Percentiles rank a stretch among this genome's conserved stretches.
These are phyloP conservation scores for Cytospora mali DNA, from an alignment of 2,329 filamentous ascomycete species.

Conservation along the genomic window DNA sequence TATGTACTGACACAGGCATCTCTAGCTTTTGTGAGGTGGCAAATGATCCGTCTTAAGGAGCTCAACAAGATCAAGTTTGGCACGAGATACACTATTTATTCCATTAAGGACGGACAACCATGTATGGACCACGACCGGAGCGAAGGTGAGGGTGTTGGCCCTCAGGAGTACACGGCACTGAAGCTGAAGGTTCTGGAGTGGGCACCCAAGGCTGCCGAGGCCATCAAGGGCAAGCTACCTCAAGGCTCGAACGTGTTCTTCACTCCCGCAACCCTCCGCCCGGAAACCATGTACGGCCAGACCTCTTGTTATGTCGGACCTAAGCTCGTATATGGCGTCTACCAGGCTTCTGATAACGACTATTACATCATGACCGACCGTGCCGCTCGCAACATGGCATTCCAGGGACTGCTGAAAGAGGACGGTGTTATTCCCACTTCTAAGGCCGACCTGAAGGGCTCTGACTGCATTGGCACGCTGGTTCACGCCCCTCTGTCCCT, in stretches of 20 bases:
- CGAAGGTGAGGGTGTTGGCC: constrained; percentile 43
- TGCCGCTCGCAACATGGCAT: constrained; percentile 89
- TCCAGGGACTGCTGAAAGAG: constrained; percentile 80
- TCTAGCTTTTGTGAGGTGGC: constrained; percentile 82
- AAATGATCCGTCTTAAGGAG: constrained; percentile 91
- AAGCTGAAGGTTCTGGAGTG: constrained; percentile 92
- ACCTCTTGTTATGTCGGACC: constrained; percentile 95
- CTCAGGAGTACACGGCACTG: constrained; percentile 79
- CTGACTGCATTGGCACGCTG: constrained; percentile 83
- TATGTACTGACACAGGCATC: not conserved
- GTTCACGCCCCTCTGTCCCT: constrained; percentile 87
- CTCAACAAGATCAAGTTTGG: constrained; percentile 91
- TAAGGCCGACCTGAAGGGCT: constrained; percentile 73
- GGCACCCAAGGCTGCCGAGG: constrained; percentile 73
- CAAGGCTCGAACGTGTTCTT: constrained; percentile 81
- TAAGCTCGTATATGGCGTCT: constrained; percentile 85
- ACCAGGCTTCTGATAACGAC: constrained; percentile 75
- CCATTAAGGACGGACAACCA: constrained; percentile 83
- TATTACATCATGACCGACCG: constrained; percentile 84
- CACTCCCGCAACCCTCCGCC: constrained; percentile 86
- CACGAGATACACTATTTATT: constrained; percentile 87
- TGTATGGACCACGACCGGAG: constrained; percentile 53
- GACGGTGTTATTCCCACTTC: constrained; percentile 73
- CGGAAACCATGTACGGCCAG: constrained; percentile 99
- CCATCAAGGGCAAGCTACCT: constrained; percentile 77